Evolutionary conservation across 2,329 filamentous ascomycete species (phyloP).

Genomic region (Xylaria sp.): DNA sequence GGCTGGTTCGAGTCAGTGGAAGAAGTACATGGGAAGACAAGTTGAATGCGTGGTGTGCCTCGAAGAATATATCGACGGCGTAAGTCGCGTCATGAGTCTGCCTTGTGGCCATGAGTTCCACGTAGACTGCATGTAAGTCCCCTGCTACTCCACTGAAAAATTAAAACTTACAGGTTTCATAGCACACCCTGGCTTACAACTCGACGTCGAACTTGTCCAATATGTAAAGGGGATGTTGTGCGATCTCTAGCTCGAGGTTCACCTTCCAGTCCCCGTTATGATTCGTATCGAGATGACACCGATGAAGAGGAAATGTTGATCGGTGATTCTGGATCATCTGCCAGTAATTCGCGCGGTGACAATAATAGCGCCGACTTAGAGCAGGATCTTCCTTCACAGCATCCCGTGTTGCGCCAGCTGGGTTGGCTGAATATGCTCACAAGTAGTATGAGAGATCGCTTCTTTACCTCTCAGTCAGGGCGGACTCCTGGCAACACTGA

Average conservation of each 20-base stretch:
- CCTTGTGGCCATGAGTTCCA: conserved; percentile 99
- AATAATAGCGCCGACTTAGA: conserved; percentile 54
- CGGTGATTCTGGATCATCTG: conserved; percentile 40
- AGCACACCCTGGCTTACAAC: conserved; percentile 98
- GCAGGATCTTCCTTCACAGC: conserved; percentile 51
- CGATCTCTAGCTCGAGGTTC: conserved; percentile 67
- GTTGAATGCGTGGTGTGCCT: conserved; percentile 96
- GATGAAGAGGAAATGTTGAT: conserved; percentile 52
- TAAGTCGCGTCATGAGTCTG: conserved; percentile 95
- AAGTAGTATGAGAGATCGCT: conserved; percentile 43
- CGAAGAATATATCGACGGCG: conserved; percentile 94
- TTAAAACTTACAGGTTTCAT: conserved; percentile 42
- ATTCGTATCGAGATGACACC: conserved; percentile 64
- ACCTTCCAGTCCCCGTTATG: conserved; percentile 62
- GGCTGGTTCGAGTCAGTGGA: conserved; percentile 64
- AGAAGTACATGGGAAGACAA: conserved; percentile 73
- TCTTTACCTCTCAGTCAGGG: conserved; percentile 26
- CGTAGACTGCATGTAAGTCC: conserved; percentile 94
- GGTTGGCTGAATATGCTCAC: conserved; percentile 55
- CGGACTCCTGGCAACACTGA: conserved; percentile 11
- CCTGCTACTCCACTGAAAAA: conserved; percentile 11
- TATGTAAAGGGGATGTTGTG: conserved; percentile 98
- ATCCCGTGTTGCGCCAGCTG: conserved; percentile 44
- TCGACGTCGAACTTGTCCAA: conserved; percentile 93
- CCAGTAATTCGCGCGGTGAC: conserved; percentile 38